Base-by-base conservation (phyloP, 768 basidiomycete species). In the Leccinellum luteum region DNA sequence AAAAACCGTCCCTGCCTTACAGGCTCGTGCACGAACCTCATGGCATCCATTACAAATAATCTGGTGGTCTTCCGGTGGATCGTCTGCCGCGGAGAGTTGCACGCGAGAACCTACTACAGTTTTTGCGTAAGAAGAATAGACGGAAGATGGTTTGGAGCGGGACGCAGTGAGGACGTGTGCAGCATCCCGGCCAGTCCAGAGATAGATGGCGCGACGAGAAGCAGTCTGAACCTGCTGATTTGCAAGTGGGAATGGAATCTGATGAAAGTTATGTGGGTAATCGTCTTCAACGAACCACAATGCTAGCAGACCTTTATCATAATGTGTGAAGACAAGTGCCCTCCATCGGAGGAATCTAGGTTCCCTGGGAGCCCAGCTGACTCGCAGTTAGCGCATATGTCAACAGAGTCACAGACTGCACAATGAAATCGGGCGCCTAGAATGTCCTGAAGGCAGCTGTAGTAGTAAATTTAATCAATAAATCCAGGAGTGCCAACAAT, bases 371-470 rank as follows among this genome's bases (percentile, higher is more conserved):
- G 78, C 28, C 92, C 92, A 27, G 87, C 90, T 12, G 89, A 87
- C 69, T 94, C 92, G 68, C 92, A 94, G 62, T 92, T 90, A 17
- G 87, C 82, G 63, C 92, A 94, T 32, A 94, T 92, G 64, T 94
- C 91, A 41, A 92, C 81, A 8, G 85, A 83, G 41, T 88, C 84
- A 68, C 95, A 98, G 21, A 92, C 85, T 10, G 91, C 90, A 65
- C 95, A 98, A 65, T 94, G 95, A 73, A 94, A 97, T 4, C 92
- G 83, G 15, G 94, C 92, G 17, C 95, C 95, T 25, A 95, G 82
- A 60, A 98, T 95, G 62, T 94, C 92, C 62, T 87, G 85, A 57
- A 90, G 75, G 69, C 94, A 98, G 64, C 94, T 94, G 64, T 19
- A 50, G 48, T 47, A 32, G 8, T n/a, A 9, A 43, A 32, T 23